Base-by-base conservation (phyloP, 169 alveolate species). In the Miamiensis avidus region DNA sequence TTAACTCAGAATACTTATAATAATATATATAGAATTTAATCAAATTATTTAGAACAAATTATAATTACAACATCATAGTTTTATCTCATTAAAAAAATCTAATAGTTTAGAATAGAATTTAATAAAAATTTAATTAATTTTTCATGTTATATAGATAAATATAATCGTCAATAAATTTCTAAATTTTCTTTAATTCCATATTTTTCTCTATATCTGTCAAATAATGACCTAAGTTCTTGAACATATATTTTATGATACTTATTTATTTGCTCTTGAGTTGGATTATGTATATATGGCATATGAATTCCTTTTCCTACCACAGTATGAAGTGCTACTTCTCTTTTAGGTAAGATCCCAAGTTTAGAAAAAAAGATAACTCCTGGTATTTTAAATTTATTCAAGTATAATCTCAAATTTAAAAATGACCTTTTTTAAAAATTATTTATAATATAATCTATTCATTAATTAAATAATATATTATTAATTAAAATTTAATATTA, bases 251-350 rank as follows among this genome's bases (percentile, higher is more conserved):
- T 33, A 31, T 85, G 89, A 85, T 85, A 85, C 74, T 74, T 85
- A 78, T 85, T 73, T 1, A 85, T 27, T 28, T 78, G 82, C 34
- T 85, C 84, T 31, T 34, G 31, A 30, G 89, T 34, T 78, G 89
- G 89, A 49, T 85, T 78, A 0, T 34, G 49, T 30, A 73, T 73
- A 30, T 85, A 34, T 0, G 89, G 89, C 0, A 78, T 30, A 28
- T 78, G 31, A 31, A 85, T 78, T 28, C 83, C 89, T 74, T 85
- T 78, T 0, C 89, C 89, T 34, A 73, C 29, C 29, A 85, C 89
- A 29, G 82, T 78, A 31, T 77, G 82, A 16, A 77, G 28, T 0
- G 33, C 82, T 0, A 77, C 29, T 25, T 77, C 33, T 1, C 33
- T 64, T 26, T 34, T 32, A 33, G 82, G 82, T 28, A 77, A 25